Evolutionary conservation across 2,329 filamentous ascomycete species (phyloP), one percentile per base, ranked within the genome.

Genomic region (Trichophyton benhamiae): DNA sequence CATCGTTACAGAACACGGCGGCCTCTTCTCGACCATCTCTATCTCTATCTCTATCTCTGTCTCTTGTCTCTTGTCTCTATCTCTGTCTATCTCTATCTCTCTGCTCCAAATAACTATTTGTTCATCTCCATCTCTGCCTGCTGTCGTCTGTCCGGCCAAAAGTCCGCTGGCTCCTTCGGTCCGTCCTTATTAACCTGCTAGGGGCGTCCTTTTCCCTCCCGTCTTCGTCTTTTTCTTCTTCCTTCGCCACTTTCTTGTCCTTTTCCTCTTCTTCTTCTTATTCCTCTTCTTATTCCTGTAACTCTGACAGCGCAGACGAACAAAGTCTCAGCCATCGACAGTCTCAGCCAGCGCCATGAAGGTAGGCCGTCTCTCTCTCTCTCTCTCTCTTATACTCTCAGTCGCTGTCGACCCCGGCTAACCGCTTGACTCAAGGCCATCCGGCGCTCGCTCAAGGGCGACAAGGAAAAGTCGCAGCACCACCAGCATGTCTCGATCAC

Each of bases 391-490:
- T 8, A 17, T 3, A 6, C n/a, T 7, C 9, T 2, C 20, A 20
- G 20, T 20, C 20, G 20, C 20, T 20, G 20, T 20, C 49, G 20
- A 20, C 20, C 13, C 27, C 5, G 2, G 13, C 20, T 55, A 36
- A 59, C 27, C 2, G 17, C 44, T 38, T 9, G 1, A 7, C 9
- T 11, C 42, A 78, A 90, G 87, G 87, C 86, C 73, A 83, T 96
- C 76, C 84, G 91, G 74, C 83, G 89, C 77, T 95, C 90, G 65
- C 87, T 95, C 77, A 95, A 95, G 79, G 87, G 88, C 74, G 89
- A 95, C 68, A 95, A 91, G 80, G 83, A 84, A 66, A 84, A 86
- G 72, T 83, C 84, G 66, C 81, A 84, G 66, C 33, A 38, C 33
- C 33, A 38, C 33, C 33, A 38, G 33, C 87, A 89, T 71, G 82